Evolutionary conservation across 2,329 filamentous ascomycete genomes (phyloP), one percentile per base, ranked within the genome.

Genomic region (Penicillium oxalicum): DNA sequence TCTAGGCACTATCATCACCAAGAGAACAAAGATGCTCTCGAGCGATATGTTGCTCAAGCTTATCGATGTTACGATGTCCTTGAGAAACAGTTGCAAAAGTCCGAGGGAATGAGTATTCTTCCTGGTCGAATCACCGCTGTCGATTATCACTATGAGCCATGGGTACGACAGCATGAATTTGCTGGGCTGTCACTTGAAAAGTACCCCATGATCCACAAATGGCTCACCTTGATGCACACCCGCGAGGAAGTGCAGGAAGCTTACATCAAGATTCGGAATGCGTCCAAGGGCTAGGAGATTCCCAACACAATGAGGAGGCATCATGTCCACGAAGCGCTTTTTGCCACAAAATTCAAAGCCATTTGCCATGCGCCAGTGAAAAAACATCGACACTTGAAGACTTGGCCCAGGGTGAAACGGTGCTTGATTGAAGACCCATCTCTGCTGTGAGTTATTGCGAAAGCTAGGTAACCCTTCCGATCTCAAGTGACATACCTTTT

Each of bases 61-160:
- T 65, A 70, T 26, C 65, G 72, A n/a, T 73, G 69, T 55, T 74
- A 66, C 40, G 63, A 63, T 40, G 66, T 75, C 3, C 59, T 74
- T 0, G 72, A 74, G 25, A 66, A 55, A 1, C 71, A 74, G 49
- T 53, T 74, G 40, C 60, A 65, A 54, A 72, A 69, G 50, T 63
- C 63, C 9, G 58, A 52, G 2, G 70, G 70, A 1, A 47, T 58
- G 26, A 74, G 66, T 44, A 62, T 74, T 29, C 44, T 74, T 25
- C 65, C 65, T 2, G 61, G 66, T 3, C 61, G 63, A 0, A 50
- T 68, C 29, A 70, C 62, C 24, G 68, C 68, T 1, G 71, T 73
- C 2, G 72, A 74, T 51, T 59, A 68, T 35, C 71, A 74, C 51
- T 72, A 69, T 41, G 66, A 73, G 50, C 66, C 68, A 4, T 75